Evolutionary conservation across 306 rosid species (phyloP).

Genomic region (Quercus aquifolioides): DNA sequence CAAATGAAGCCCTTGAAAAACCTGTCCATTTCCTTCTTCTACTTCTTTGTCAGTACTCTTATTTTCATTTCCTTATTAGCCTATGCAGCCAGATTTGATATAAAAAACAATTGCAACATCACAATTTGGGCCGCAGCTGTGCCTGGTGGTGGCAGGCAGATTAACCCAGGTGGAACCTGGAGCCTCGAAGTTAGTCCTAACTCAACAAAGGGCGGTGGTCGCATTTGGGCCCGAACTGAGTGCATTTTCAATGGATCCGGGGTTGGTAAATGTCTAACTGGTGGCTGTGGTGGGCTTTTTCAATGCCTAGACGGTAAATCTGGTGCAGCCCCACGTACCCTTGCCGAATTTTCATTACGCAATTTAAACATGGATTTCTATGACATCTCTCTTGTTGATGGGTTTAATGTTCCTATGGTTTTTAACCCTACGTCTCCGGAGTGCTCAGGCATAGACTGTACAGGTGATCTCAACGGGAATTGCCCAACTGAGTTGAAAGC

Average conservation of each 20-base stretch:
- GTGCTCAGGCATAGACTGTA: background rate
- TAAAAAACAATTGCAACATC: no score
- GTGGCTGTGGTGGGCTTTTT: constrained; percentile 51
- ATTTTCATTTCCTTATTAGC: no score
- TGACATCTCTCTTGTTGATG: constrained; percentile 28
- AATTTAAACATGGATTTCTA: constrained; percentile 39
- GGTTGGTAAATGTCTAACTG: constrained; percentile 46
- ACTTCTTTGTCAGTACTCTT: constrained; percentile 10
- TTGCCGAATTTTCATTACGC: constrained; percentile 46
- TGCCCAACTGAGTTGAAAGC: constrained; percentile 47
- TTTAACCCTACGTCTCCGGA: background rate
- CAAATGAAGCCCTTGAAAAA: constrained; percentile 15
- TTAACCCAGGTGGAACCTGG: no score
- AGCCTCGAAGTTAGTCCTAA: no score
- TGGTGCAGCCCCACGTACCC: constrained; percentile 40
- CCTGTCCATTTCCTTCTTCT: background rate
- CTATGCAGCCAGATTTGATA: no score
- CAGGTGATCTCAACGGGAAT: constrained; percentile 36
- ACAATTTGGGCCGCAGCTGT: no score
- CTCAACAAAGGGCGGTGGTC: background rate
- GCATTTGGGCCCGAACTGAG: constrained; percentile 73
- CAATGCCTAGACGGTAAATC: constrained; percentile 32
- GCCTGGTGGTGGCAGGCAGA: no score
- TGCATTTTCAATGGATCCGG: constrained; percentile 55
- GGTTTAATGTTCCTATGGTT: background rate